These are phyloP conservation scores for Pittosporum tobira DNA, from an alignment of 129 eudicot genomes.

Conservation along the genomic window DNA sequence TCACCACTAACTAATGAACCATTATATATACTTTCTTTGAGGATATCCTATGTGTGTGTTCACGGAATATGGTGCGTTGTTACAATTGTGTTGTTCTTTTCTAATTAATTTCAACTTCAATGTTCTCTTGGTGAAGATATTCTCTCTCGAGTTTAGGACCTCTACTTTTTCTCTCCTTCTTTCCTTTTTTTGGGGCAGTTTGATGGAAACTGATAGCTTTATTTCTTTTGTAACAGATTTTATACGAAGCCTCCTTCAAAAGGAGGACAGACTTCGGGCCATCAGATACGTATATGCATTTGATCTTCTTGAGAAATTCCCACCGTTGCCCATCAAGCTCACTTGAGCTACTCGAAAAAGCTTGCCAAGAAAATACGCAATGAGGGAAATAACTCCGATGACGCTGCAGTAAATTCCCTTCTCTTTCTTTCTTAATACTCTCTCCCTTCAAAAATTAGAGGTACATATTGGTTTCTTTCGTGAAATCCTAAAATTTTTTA, in stretches of 20 bases:
- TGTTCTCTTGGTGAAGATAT: too few species aligned
- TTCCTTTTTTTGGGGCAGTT: background rate
- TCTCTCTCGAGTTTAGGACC: background rate
- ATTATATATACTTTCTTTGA: too few species aligned
- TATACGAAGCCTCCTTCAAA: conserved; percentile 12
- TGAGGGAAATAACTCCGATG: background rate
- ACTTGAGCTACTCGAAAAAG: conserved; percentile 1
- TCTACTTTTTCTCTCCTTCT: background rate
- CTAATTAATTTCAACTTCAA: too few species aligned
- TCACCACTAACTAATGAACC: too few species aligned
- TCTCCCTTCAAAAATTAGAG: too few species aligned
- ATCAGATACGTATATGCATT: conserved; percentile 10
- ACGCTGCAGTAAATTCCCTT: background rate
- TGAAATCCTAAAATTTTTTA: too few species aligned
- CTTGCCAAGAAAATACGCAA: background rate
- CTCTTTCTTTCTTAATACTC: background rate
- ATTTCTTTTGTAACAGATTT: conserved; percentile 4
- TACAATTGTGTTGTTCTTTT: too few species aligned
- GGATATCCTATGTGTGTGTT: too few species aligned
- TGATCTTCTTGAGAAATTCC: conserved; percentile 15
- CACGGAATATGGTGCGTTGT: too few species aligned
- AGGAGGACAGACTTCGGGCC: conserved; percentile 14
- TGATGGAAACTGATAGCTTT: background rate
- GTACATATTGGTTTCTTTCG: too few species aligned
- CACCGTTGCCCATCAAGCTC: conserved; percentile 19